These are phyloP conservation scores for Beauveria rudraprayagi DNA, from an alignment of 2,329 filamentous ascomycete genomes.

Conservation along the genomic window DNA sequence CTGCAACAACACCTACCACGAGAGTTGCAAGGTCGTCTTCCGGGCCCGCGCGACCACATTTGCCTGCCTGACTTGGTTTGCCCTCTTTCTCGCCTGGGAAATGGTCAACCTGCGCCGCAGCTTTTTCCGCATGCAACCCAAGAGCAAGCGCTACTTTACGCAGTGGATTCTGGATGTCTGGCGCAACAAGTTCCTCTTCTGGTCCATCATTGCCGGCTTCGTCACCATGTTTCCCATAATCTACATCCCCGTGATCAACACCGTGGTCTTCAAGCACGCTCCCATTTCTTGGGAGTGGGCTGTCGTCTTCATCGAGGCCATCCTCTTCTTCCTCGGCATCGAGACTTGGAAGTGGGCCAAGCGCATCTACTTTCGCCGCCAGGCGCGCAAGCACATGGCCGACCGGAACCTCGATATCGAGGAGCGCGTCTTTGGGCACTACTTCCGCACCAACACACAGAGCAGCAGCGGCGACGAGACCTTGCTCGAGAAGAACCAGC, in stretches of 20 bases:
- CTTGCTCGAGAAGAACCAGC: slow-evolving; percentile 11
- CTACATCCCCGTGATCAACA: slow-evolving; percentile 52
- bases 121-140: slow-evolving; percentile 65
- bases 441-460: slow-evolving; percentile 18
- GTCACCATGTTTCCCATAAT: slow-evolving; percentile 40
- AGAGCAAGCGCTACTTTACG: slow-evolving; percentile 50
- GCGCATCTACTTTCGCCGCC: slow-evolving; percentile 33
- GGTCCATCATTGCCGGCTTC: slow-evolving; percentile 41
- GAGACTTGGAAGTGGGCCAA: slow-evolving; percentile 53
- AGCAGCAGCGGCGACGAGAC: slow-evolving; percentile 15
- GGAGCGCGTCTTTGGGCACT: slow-evolving; percentile 26
- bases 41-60: slow-evolving; percentile 65
- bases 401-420: slow-evolving; percentile 20
- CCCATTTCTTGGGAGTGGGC: slow-evolving; percentile 55
- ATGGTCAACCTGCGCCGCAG: slow-evolving; percentile 62
- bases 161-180: slow-evolving; percentile 61
- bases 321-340: slow-evolving; percentile 50
- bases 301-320: slow-evolving; percentile 44
- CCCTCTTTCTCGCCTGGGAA: slow-evolving; percentile 68
- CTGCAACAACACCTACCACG: slow-evolving; percentile 51
- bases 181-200: slow-evolving; percentile 65
- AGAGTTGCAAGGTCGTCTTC: slow-evolving; percentile 52
- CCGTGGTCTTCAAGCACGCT: slow-evolving; percentile 48
- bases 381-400: slow-evolving; percentile 16
- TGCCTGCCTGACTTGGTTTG: slow-evolving; percentile 65